These are phyloP conservation scores for Ensete ventricosum DNA, from an alignment of 176 grass and related monocot genomes.

Conservation along the genomic window DNA sequence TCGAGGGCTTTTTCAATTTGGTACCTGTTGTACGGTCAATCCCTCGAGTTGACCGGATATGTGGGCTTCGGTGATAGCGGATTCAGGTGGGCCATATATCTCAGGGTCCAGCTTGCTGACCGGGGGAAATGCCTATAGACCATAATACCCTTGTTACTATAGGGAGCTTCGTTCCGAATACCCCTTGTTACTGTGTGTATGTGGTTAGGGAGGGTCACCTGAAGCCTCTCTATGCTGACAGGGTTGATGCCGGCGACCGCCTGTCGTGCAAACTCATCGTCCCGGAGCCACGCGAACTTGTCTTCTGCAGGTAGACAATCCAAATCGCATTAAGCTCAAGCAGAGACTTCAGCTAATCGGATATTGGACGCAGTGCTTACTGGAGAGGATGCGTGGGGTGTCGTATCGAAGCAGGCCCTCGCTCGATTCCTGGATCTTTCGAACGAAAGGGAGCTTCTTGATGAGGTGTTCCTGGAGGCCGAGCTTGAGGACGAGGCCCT, in stretches of 20 bases:
- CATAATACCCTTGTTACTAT: not conserved
- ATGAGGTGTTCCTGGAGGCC: slow-evolving; percentile 94
- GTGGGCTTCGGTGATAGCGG: slow-evolving; percentile 70
- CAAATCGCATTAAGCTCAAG: not conserved
- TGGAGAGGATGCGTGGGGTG: slow-evolving; percentile 87
- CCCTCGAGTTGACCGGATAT: slow-evolving; percentile 66
- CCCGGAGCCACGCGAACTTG: slow-evolving; percentile 99
- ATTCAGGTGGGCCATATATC: slow-evolving; percentile 65
- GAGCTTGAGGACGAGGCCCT: slow-evolving; percentile 86
- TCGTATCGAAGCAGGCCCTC: slow-evolving; percentile 95
- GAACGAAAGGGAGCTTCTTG: slow-evolving; percentile 82
- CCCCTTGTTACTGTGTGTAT: too few relatives aligned
- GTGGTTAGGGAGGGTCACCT: slow-evolving; percentile 27
- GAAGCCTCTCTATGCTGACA: slow-evolving; percentile 61
- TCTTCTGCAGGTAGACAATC: slow-evolving; percentile 43
- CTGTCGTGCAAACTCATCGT: slow-evolving; percentile 92
- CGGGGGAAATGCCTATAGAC: slow-evolving; percentile 69
- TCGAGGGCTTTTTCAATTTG: not conserved
- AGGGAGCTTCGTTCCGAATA: not conserved
- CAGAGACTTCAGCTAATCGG: not conserved
- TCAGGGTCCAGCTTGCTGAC: slow-evolving; percentile 68
- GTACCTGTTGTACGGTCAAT: slow-evolving; percentile 82
- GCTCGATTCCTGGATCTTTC: slow-evolving; percentile 95
- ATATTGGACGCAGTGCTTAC: slow-evolving; percentile 36
- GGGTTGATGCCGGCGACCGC: slow-evolving; percentile 88